Conservation (phyloP, 352 stramenopile genomes). For the Globisporangium paroecandrum region DNA sequence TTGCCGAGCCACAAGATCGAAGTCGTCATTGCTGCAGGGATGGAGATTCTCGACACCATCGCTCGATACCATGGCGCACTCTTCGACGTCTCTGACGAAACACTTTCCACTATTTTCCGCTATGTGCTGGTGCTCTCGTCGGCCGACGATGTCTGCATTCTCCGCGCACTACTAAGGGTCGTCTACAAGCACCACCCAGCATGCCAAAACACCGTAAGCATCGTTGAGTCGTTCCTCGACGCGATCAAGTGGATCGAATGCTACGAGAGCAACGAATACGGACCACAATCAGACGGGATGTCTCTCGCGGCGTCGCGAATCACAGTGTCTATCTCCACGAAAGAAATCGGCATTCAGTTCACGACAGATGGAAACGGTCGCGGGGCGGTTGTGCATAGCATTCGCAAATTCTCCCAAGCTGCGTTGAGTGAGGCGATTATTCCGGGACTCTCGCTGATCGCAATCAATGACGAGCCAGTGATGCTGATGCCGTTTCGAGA, state of each 20-base stretch:
- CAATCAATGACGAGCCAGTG: constrained; percentile 81
- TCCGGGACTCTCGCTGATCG: constrained; percentile 70
- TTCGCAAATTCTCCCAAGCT: constrained; percentile 80
- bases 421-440: constrained; percentile 66
- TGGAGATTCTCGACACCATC: constrained; percentile 48
- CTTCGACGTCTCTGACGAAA: constrained; percentile 57
- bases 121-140: constrained; percentile 65
- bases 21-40: constrained; percentile 55
- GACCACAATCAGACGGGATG: constrained; percentile 38
- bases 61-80: constrained; percentile 47
- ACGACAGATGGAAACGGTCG: constrained; percentile 72
- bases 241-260: constrained; percentile 77
- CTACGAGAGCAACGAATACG: constrained; percentile 41
- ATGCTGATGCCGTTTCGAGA: constrained; percentile 78
- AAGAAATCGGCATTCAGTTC: constrained; percentile 82
- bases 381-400: constrained; percentile 68
- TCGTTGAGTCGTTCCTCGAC: constrained; percentile 64
- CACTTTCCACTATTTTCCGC: constrained; percentile 62
- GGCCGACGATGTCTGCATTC: constrained; percentile 50
- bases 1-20: constrained; percentile 84
- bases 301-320: constrained; percentile 54
- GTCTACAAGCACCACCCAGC: constrained; percentile 68
- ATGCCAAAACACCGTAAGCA: constrained; percentile 60
- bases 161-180: constrained; percentile 50
- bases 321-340: constrained; percentile 77